Conservation (phyloP, 208 protist genomes). For the Blastocrithidia nonstop region DNA sequence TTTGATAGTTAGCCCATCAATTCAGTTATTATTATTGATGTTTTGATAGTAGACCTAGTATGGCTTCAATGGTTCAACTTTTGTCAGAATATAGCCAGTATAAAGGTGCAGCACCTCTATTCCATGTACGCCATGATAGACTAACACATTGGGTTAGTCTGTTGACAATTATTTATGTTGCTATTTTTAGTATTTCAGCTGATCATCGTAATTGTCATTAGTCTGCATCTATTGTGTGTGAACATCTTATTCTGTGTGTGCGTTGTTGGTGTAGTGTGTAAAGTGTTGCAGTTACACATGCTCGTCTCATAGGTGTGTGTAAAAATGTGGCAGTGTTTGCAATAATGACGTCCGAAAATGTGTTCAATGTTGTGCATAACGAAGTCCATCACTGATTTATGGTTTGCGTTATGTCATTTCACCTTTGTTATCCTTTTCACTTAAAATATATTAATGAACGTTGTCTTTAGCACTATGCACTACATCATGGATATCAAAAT, state of each 20-base stretch:
- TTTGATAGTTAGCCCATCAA: constrained; percentile 57
- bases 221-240: neutral
- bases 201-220: neutral
- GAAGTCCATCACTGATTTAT: neutral
- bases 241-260: neutral
- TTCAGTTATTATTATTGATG: constrained; percentile 73
- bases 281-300: constrained; percentile 34
- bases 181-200: constrained; percentile 2
- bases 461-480: no score
- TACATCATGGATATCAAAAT: no score
- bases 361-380: constrained; percentile 62
- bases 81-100: constrained; percentile 58
- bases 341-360: constrained; percentile 55
- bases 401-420: no score
- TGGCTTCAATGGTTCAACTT: constrained; percentile 42
- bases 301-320: constrained; percentile 70
- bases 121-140: constrained; percentile 57
- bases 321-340: constrained; percentile 70
- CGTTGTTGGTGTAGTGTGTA: neutral
- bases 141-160: constrained; percentile 52
- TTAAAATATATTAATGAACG: no score
- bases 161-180: constrained; percentile 1
- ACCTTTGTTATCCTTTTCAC: no score
- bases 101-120: constrained; percentile 83
- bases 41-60: constrained; percentile 60